Base-by-base conservation (phyloP, 768 basidiomycete species). In the Pulveroboletus sp. region DNA sequence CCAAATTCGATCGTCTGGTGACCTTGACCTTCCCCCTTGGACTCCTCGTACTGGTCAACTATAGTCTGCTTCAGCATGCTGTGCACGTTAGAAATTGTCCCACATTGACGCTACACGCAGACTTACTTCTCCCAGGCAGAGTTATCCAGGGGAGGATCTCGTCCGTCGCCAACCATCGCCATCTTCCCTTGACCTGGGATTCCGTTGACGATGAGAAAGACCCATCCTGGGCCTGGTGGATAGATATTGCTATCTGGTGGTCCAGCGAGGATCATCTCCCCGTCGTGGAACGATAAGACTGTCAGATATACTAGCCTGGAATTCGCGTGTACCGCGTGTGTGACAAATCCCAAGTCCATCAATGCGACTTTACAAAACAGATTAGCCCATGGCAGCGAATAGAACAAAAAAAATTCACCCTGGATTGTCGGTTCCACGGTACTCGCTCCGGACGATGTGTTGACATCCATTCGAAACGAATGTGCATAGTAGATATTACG, bases 271-370 rank as follows among this genome's bases (percentile, higher is more conserved):
- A 71, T 75, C 39, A 95, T 64, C 4, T 71, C 68, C 38, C 55
- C 61, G 26, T 76, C 73, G 44, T 73, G 69, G 8, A 75, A 71
- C 0, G 72, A 62, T 21, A 75, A 67, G 38, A 73, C 67, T 31
- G 66, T 62, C 46, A 95, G 73, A 57, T 84, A 84, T 18, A 91
- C 86, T 30, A 85, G 66, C n/a, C 89, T 83, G 18, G 80, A 79
- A 64, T 89, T 89, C 17, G 84, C 78, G 58, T 89, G 88, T 28
- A 83, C 77, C 14, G 82, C 79, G 59, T 90, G 89, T 4, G 89
- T 90, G 40, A 89, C 79, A 60, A 74, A 89, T n/a, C 86, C 89
- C 14, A 89, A 71, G 64, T 92, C 89, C 83, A 92, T 87, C 31
- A 90, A 67, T 2, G 74, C 78, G 21, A 89, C 89, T 89, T 50